These are phyloP conservation scores for Zymoseptoria tritici DNA, from an alignment of 2,329 filamentous ascomycete species.

Conservation along the genomic window DNA sequence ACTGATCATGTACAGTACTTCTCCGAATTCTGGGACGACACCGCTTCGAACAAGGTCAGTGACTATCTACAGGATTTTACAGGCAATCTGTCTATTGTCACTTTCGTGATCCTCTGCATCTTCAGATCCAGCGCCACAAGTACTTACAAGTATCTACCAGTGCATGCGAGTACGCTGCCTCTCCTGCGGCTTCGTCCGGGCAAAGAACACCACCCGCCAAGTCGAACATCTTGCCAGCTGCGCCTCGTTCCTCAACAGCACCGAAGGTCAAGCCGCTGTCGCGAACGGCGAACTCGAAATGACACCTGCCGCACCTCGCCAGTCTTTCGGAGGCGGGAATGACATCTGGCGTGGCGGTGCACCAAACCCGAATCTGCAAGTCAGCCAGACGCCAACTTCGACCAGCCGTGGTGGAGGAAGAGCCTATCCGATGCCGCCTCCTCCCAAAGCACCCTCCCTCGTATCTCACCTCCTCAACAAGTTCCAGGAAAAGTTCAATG, in stretches of 20 bases:
- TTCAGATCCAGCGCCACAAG: not conserved
- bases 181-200: constrained; percentile 43
- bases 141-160: constrained; percentile 15
- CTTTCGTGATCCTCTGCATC: not conserved
- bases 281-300: constrained; percentile 22
- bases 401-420: not conserved
- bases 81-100: not conserved
- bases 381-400: constrained; percentile 27
- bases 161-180: constrained; percentile 44
- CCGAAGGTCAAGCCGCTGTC: constrained; percentile 36
- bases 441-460: constrained; percentile 39
- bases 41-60: constrained; percentile 23
- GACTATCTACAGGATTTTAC: not conserved
- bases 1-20: constrained; percentile 15
- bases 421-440: constrained; percentile 10
- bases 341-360: constrained; percentile 40
- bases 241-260: constrained; percentile 37
- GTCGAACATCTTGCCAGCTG: constrained; percentile 44
- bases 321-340: constrained; percentile 15
- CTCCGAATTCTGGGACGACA: constrained; percentile 27
- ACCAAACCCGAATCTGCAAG: constrained; percentile 43
- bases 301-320: constrained; percentile 8
- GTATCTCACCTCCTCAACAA: constrained; percentile 51
- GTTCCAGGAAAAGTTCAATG: constrained; percentile 40
- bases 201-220: constrained; percentile 46